These are phyloP conservation scores for Linnemannia schmuckeri DNA, from an alignment of 192 early-diverging fungal genomes.

Conservation along the genomic window DNA sequence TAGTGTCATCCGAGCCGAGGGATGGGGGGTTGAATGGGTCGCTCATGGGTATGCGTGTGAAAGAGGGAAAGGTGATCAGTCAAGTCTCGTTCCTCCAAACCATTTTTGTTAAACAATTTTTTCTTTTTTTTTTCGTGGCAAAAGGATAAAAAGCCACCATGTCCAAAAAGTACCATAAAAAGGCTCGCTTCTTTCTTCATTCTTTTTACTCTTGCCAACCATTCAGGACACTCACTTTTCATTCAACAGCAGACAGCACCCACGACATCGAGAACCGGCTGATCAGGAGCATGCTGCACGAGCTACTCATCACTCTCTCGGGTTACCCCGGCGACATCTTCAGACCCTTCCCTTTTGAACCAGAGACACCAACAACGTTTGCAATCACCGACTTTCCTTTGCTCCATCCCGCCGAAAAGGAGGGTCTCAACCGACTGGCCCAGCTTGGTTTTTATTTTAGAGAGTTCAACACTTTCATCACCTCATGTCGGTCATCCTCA, in stretches of 20 bases:
- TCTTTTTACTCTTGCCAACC: not conserved
- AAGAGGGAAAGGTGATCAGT: not conserved
- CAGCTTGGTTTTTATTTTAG: constrained; percentile 68
- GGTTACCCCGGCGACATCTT: constrained; percentile 80
- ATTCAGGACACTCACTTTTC: not conserved
- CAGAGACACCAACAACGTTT: constrained; percentile 61
- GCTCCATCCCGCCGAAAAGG: constrained; percentile 74
- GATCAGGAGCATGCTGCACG: constrained; percentile 72
- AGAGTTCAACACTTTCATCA: constrained; percentile 59
- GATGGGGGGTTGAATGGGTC: constrained; percentile 41
- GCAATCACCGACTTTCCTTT: constrained; percentile 73
- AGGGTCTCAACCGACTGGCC: constrained; percentile 68
- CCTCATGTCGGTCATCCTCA: constrained; percentile 14
- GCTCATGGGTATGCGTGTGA: constrained; percentile 12
- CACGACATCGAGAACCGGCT: not conserved
- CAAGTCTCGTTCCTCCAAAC: not conserved
- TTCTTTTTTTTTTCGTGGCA: constrained; percentile 4
- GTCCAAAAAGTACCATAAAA: not conserved
- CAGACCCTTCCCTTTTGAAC: constrained; percentile 61
- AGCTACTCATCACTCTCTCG: constrained; percentile 74
- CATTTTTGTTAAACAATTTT: not conserved
- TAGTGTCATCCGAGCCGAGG: constrained; percentile 70
- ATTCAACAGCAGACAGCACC: not conserved
- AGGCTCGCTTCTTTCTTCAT: not conserved
- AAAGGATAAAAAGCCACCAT: not conserved